These are phyloP conservation scores for Colletotrichum salicis DNA, from an alignment of 2,329 filamentous ascomycete genomes.

Conservation along the genomic window DNA sequence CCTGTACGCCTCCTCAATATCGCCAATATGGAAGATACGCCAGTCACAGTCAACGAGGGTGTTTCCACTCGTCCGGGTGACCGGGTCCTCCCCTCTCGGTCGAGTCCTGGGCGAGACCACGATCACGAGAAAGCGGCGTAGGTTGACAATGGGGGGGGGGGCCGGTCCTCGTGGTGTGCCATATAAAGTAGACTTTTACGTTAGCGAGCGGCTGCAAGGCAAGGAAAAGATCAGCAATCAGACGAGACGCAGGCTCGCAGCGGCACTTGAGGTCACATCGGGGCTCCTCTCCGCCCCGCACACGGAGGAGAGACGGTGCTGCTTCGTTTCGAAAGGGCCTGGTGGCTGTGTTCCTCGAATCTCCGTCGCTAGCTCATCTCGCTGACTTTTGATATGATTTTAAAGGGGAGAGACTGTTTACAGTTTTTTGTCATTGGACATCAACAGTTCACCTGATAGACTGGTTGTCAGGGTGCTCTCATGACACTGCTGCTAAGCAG, in stretches of 20 bases:
- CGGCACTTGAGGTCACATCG: slow-evolving; percentile 3
- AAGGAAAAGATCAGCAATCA: slow-evolving; percentile 11
- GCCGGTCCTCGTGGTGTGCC: slow-evolving; percentile 5
- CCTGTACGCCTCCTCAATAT: slow-evolving; percentile 7
- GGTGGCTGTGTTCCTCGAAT: slow-evolving; percentile 6
- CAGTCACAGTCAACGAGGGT: background rate
- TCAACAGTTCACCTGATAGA: background rate
- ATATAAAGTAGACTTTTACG: slow-evolving; percentile 12
- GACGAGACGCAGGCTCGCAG: slow-evolving; percentile 1
- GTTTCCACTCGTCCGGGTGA: slow-evolving; percentile 6
- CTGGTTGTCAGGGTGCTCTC: background rate
- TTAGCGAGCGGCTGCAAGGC: background rate
- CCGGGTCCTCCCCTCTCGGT: background rate
- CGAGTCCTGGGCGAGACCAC: slow-evolving; percentile 19
- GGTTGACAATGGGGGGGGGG: background rate
- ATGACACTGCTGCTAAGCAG: background rate
- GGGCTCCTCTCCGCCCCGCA: background rate
- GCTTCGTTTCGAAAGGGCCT: slow-evolving; percentile 13
- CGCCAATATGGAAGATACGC: background rate
- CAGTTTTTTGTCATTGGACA: background rate
- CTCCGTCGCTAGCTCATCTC: background rate
- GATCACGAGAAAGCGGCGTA: background rate
- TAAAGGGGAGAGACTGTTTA: too few species aligned
- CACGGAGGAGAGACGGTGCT: background rate
- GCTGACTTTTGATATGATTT: background rate